Conservation (phyloP, 257 asterid genomes). For the Jacaranda mimosifolia region DNA sequence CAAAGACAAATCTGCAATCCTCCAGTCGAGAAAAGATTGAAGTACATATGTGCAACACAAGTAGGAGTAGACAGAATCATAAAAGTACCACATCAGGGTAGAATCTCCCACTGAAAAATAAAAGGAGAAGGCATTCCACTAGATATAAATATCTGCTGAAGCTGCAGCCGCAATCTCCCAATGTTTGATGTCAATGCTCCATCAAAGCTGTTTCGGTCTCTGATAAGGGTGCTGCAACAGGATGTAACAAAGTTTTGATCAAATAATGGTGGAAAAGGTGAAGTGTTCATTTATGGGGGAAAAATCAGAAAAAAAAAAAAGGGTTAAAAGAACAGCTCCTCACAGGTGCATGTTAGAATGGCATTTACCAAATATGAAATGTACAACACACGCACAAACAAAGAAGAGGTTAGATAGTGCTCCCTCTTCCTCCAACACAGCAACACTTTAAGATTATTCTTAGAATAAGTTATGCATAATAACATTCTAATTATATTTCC, state of each 20-base stretch:
- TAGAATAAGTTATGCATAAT: no score
- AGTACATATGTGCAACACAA: conserved; percentile 40
- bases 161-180: conserved; percentile 41
- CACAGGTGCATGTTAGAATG: not conserved
- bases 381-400: no score
- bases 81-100: conserved; percentile 38
- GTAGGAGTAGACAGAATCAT: conserved; percentile 41
- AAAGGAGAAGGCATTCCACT: conserved; percentile 28
- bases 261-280: conserved; percentile 32
- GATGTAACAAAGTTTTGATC: conserved; percentile 35
- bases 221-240: conserved; percentile 91
- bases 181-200: conserved; percentile 67
- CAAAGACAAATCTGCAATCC: conserved; percentile 40
- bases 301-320: not conserved
- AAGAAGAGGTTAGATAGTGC: no score
- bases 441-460: no score
- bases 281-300: not conserved
- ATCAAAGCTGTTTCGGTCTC: conserved; percentile 96
- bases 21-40: conserved; percentile 23
- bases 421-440: no score
- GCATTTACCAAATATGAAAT: no score
- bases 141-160: conserved; percentile 36
- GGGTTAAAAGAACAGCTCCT: not conserved
- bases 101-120: conserved; percentile 26
- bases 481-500: no score